phyloP scores from a whole-genome alignment of 2,329 filamentous ascomycete species.

The Fusarium liriodendri region DNA sequence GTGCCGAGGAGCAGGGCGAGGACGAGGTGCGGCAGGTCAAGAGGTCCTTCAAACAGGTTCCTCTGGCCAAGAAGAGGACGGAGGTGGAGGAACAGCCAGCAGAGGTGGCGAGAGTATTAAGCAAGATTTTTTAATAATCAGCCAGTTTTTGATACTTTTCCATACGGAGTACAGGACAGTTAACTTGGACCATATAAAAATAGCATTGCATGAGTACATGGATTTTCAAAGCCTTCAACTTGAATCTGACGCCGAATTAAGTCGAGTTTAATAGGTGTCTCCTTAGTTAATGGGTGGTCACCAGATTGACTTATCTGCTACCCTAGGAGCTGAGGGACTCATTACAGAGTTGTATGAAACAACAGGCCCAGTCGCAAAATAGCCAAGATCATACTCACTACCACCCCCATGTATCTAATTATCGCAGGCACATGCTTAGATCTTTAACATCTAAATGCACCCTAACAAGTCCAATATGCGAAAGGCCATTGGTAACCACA shows the following conservation, averaged over 20 bases:
- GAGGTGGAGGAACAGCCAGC: slow-evolving; percentile 61
- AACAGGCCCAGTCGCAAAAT: background rate
- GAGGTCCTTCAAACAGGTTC: slow-evolving; percentile 74
- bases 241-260: background rate
- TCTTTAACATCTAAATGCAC: background rate
- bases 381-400: too few relatives aligned
- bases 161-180: background rate
- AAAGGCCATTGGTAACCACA: background rate
- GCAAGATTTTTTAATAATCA: slow-evolving; percentile 69
- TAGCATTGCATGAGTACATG: background rate
- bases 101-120: slow-evolving; percentile 69
- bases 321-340: background rate
- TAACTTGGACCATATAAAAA: background rate
- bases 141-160: slow-evolving; percentile 4
- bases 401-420: background rate
- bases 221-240: background rate
- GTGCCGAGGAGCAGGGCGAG: slow-evolving; percentile 37
- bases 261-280: background rate
- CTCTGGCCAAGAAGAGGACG: slow-evolving; percentile 64
- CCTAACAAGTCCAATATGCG: background rate
- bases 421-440: background rate
- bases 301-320: background rate
- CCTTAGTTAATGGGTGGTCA: background rate
- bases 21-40: slow-evolving; percentile 33
- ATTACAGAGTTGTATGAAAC: background rate